phyloP scores from a whole-genome alignment of 2,329 filamentous ascomycete genomes.

The Scorias spongiosa region DNA sequence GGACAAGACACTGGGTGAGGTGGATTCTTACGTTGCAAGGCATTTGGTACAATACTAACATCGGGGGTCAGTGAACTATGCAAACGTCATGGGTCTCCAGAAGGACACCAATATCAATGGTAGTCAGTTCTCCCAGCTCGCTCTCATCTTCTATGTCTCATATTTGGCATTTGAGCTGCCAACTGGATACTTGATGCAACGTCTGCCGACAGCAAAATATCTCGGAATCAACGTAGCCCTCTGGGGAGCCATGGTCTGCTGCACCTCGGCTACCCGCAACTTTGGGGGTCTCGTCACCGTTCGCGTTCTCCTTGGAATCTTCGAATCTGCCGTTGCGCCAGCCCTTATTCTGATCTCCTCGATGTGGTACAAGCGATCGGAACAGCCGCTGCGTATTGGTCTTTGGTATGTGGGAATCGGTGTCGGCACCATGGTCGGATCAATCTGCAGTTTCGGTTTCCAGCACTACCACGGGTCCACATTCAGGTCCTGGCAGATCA shows the following conservation, averaged over 20 bases:
- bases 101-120: constrained; percentile 21
- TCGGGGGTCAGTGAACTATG: constrained; percentile 18
- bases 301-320: constrained; percentile 37
- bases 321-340: constrained; percentile 40
- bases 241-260: constrained; percentile 34
- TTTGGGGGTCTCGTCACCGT: constrained; percentile 35
- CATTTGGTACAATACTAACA: background rate
- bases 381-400: constrained; percentile 48
- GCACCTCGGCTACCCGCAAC: constrained; percentile 35
- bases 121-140: constrained; percentile 22
- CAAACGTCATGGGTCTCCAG: constrained; percentile 27
- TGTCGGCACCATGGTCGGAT: constrained; percentile 40
- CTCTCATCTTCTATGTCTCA: constrained; percentile 22
- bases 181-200: constrained; percentile 36
- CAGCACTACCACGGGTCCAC: constrained; percentile 26
- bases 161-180: constrained; percentile 26
- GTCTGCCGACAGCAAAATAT: constrained; percentile 38
- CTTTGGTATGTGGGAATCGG: constrained; percentile 54
- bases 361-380: constrained; percentile 27
- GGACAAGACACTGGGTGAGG: constrained; percentile 21
- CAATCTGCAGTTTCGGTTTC: constrained; percentile 40
- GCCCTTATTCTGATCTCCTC: constrained; percentile 40
- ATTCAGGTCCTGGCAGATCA: constrained; percentile 37
- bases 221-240: constrained; percentile 28
- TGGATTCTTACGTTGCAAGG: background rate